Evolutionary conservation across 1,284 basidiomycete species (phyloP).

Genomic region (Ceratobasidium sp.): DNA sequence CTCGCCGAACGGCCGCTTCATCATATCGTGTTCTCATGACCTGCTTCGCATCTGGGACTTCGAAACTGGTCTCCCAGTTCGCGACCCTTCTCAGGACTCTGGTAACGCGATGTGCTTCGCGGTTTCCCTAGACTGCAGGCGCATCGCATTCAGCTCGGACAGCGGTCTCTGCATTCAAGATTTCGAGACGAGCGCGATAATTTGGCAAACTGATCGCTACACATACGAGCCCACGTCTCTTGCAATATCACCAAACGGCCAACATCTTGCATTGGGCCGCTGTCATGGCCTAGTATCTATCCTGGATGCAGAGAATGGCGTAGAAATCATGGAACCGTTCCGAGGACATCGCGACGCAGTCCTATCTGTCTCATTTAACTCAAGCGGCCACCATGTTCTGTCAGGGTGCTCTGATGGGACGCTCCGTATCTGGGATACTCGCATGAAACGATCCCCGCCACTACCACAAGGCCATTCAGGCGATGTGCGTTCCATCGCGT

Average conservation of each 20-base stretch:
- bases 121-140: conserved; percentile 10
- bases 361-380: conserved; percentile 21
- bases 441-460: not conserved
- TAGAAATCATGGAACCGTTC: not conserved
- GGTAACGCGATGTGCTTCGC: conserved; percentile 23
- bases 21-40: conserved; percentile 37
- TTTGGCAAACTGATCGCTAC: not conserved
- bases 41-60: conserved; percentile 35
- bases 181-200: not conserved
- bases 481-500: conserved; percentile 3
- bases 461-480: conserved; percentile 9
- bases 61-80: not conserved
- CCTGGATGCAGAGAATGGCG: not conserved
- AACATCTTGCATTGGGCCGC: not conserved
- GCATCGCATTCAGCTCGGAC: conserved; percentile 26
- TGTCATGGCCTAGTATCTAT: not conserved
- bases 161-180: conserved; percentile 30
- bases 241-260: not conserved
- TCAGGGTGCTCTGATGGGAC: conserved; percentile 32
- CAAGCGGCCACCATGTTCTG: conserved; percentile 9
- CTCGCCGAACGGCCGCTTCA: conserved; percentile 34
- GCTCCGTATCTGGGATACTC: conserved; percentile 34
- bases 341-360: not conserved
- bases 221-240: not conserved
- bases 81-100: not conserved